Evolutionary conservation across 257 asterid genomes (phyloP).

Genomic region (Leptodermis oblonga): DNA sequence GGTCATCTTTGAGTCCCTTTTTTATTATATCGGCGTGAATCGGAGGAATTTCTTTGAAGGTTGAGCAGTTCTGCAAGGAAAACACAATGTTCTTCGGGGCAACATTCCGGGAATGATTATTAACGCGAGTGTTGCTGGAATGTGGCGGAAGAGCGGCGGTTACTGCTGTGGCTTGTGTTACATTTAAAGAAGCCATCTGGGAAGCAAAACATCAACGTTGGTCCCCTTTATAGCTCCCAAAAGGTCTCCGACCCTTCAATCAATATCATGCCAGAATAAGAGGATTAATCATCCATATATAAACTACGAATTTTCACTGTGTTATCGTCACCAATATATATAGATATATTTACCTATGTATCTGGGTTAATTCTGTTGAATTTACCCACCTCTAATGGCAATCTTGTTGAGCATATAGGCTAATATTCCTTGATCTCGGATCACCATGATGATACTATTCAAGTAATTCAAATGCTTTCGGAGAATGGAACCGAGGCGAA

Average conservation of each 20-base stretch:
- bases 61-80: conserved; percentile 33
- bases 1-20: conserved; percentile 30
- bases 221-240: no score
- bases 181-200: background rate
- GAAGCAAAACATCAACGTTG: no score
- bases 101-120: conserved; percentile 12
- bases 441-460: background rate
- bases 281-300: no score
- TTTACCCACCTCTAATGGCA: background rate
- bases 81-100: conserved; percentile 26
- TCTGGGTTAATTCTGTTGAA: background rate
- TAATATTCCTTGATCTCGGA: no score
- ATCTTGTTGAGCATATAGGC: background rate
- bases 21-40: conserved; percentile 38
- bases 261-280: no score
- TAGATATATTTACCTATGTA: no score
- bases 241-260: no score
- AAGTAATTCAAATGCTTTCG: background rate
- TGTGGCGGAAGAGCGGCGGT: background rate
- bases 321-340: no score
- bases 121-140: conserved; percentile 15
- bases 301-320: no score
- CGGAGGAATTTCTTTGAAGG: conserved; percentile 25
- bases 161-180: background rate
- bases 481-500: background rate